Evolutionary conservation across 306 rosid species (phyloP).

Genomic region (Quercus parvula): DNA sequence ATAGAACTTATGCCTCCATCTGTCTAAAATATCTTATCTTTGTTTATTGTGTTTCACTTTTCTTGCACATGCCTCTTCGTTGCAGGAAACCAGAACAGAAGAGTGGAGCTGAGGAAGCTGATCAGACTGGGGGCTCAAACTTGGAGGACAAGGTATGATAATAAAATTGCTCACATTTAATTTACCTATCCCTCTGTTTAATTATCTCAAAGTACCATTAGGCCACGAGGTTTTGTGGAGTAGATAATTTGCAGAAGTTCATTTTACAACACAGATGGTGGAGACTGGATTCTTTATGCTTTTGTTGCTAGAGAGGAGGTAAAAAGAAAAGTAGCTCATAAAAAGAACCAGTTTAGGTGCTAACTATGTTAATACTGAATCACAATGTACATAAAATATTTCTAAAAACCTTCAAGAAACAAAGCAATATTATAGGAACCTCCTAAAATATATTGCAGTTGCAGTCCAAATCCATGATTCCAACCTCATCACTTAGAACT

Average conservation of each 20-base stretch:
- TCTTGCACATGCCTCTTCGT: slow-evolving; percentile 1
- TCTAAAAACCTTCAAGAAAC: background rate
- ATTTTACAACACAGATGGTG: background rate
- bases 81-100: slow-evolving; percentile 38
- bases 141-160: slow-evolving; percentile 41
- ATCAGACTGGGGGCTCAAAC: slow-evolving; percentile 16
- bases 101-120: slow-evolving; percentile 20
- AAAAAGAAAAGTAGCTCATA: background rate
- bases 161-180: slow-evolving; percentile 1
- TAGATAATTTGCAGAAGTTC: background rate
- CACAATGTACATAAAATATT: background rate
- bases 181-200: background rate
- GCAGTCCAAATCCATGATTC: background rate
- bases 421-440: background rate
- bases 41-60: background rate
- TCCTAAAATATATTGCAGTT: background rate
- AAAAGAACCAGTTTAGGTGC: background rate
- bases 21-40: background rate
- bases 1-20: background rate
- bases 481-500: background rate
- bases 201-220: background rate
- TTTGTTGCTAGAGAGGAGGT: background rate
- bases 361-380: background rate
- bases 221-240: background rate
- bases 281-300: background rate